Evolutionary conservation across 768 basidiomycete species (phyloP), one percentile per base, ranked within the genome.

Genomic region (Dioszegia crocea): DNA sequence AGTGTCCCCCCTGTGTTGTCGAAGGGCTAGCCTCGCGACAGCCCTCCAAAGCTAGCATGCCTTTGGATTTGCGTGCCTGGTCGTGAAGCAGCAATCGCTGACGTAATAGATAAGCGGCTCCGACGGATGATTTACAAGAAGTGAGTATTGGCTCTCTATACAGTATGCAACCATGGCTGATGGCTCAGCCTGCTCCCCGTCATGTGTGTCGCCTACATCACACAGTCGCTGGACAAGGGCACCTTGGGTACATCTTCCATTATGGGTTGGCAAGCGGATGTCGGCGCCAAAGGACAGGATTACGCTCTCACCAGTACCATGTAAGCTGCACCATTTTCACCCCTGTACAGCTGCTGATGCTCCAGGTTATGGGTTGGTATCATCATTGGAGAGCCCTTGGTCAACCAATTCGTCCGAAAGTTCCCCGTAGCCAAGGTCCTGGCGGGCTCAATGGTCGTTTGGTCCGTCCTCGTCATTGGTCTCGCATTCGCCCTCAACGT

Each of bases 61-160:
- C n/a, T n/a, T n/a, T n/a, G n/a, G n/a, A n/a, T n/a, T n/a, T n/a
- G n/a, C n/a, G n/a, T n/a, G n/a, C n/a, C n/a, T n/a, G n/a, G n/a
- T n/a, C n/a, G n/a, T n/a, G n/a, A n/a, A 14, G 33, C 14, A 33
- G 33, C 8, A 6, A 33, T 33, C 27, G 26, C 40, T 43, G 40
- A 43, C 40, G 19, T 6, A 14, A 4, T 29, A 27, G 81, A 82
- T 63, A 64, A 59, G 44, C 51, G 56, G 29, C 47, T 67, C 33
- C 57, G 63, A 29, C 14, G 58, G 27, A 51, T 40, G 41, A 67
- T 67, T 23, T 46, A 64, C 39, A 45, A 44, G 30, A 44, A 55
- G 66, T 67, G n/a, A 30, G 60, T 54, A 4, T 2, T 16, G 3
- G 12, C 29, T 5, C 10, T 16, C 19, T 10, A 17, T 16, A 9